These are phyloP conservation scores for Anisogramma anomala DNA, from an alignment of 2,329 filamentous ascomycete species.

Conservation along the genomic window DNA sequence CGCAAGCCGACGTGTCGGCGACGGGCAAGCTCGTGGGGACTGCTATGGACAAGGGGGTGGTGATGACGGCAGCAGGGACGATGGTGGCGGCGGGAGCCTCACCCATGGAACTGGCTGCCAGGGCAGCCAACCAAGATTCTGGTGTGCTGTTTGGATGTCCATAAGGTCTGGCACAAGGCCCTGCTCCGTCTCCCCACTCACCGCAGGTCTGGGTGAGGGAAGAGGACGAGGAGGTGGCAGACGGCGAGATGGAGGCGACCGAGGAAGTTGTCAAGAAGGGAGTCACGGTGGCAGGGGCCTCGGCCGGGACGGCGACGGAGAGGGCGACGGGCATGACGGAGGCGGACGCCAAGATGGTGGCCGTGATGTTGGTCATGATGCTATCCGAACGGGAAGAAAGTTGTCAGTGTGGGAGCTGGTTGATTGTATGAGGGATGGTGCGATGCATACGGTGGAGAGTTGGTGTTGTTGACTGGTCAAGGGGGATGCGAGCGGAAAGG, in stretches of 20 bases:
- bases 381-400: not conserved
- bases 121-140: conserved; percentile 3
- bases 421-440: too few relatives aligned
- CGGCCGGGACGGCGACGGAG: not conserved
- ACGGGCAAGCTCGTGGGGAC: too few relatives aligned
- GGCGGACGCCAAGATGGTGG: not conserved
- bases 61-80: not conserved
- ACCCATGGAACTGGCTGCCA: not conserved
- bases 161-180: conserved; percentile 12
- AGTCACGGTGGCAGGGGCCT: not conserved
- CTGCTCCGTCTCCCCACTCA: conserved; percentile 11
- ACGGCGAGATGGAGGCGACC: not conserved
- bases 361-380: not conserved
- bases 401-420: not conserved
- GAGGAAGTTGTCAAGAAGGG: not conserved
- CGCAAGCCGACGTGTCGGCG: conserved; percentile 1
- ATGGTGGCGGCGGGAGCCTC: not conserved
- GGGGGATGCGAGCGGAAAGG: too few relatives aligned
- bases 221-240: not conserved
- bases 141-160: conserved; percentile 10
- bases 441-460: too few relatives aligned
- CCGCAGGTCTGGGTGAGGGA: conserved; percentile 2
- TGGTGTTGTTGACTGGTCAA: too few relatives aligned
- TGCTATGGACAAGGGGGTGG: not conserved
- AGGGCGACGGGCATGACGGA: not conserved